Evolutionary conservation across 176 grass and related monocot genomes (phyloP), one percentile per base, ranked within the genome.

Genomic region (Bolboschoenus planiculmis): DNA sequence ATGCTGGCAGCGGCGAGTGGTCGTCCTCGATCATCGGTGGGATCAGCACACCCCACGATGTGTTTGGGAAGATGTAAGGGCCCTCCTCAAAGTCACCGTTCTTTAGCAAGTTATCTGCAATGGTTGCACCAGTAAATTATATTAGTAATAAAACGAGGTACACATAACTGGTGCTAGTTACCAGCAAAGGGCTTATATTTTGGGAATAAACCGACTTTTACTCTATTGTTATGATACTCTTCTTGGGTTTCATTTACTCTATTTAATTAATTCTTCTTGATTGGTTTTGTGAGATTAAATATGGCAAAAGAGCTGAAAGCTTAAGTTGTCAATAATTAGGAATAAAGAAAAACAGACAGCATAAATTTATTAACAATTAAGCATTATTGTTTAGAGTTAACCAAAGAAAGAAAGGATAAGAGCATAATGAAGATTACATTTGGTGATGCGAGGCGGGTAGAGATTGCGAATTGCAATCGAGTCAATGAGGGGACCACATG

Each of bases 71-170:
- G 33, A 99, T 81, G 87, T 91, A 93, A 15, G 96, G 96, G 0
- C 96, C 96, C 31, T 99, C 96, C 92, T 99, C 96, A 47, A 99
- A 93, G 0, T 90, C 96, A 3, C 87, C 90, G 83, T 99, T 99
- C 92, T 95, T 99, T 80, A 99, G 85, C 84, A 99, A 42, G 84
- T 98, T 92, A 21, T 77, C 88, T 90, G 74, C 27, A 44, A 76
- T 53, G 24, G 44, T 44, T 2, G 33, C 7, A 27, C 36, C 55
- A 63, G 48, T 43, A 81, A 62, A 5, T 16, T 36, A 56, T 61
- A 21, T 63, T 63, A 18, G 2, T 43, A 40, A 26, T 2, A 62
- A 62, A 63, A 60, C 6, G 14, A 29, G 23, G 78, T 59, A 24
- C 20, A 56, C 31, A 81, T 13, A 1, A 81, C 7, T 8, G 2